These are phyloP conservation scores for Beauveria brongniartii DNA, from an alignment of 2,329 filamentous ascomycete genomes.

Conservation along the genomic window DNA sequence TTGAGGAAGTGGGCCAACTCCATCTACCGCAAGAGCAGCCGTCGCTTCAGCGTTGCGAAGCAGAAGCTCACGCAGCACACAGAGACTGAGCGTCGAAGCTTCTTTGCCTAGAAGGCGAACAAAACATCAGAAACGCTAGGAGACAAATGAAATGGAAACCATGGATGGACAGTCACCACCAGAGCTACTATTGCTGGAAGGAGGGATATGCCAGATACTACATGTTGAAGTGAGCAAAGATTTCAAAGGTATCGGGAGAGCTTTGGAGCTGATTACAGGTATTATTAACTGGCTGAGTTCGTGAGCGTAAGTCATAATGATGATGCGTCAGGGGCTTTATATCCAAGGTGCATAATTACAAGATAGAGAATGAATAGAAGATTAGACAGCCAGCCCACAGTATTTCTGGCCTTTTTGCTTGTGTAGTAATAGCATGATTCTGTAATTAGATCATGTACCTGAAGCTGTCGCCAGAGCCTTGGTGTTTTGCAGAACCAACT, in stretches of 20 bases:
- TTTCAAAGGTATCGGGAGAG: slow-evolving; percentile 13
- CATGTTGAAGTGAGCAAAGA: slow-evolving; percentile 25
- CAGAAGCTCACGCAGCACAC: slow-evolving; percentile 21
- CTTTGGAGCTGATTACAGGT: not conserved
- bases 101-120: slow-evolving; percentile 21
- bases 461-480: slow-evolving; percentile 24
- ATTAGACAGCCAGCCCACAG: not conserved
- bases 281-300: not conserved
- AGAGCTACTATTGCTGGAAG: slow-evolving; percentile 27
- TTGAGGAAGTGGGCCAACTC: slow-evolving; percentile 23
- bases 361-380: not conserved
- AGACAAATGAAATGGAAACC: slow-evolving; percentile 20
- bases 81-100: slow-evolving; percentile 19
- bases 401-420: not conserved
- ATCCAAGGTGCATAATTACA: slow-evolving; percentile 6
- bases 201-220: slow-evolving; percentile 26
- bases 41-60: slow-evolving; percentile 19
- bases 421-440: not conserved
- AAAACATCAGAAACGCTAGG: slow-evolving; percentile 18
- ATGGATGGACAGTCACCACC: slow-evolving; percentile 11
- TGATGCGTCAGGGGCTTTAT: not conserved
- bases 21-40: slow-evolving; percentile 20
- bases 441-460: slow-evolving; percentile 38
- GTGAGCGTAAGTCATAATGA: slow-evolving; percentile 3
- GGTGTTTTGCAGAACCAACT: slow-evolving; percentile 24